Evolutionary conservation across 805 yeast genomes (phyloP).

Genomic region (Candida ficus): DNA sequence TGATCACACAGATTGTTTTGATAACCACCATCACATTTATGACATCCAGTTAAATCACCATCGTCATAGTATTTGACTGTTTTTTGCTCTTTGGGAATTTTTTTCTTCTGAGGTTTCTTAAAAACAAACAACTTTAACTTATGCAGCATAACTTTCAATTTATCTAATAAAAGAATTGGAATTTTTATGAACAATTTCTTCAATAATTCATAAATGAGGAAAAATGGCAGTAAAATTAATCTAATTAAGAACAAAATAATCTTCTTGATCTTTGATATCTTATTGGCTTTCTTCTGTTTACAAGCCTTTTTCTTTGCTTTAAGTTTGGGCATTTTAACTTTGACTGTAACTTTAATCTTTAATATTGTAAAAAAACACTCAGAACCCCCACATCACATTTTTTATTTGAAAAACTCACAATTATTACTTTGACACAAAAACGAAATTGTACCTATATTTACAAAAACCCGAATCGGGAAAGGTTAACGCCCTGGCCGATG

Average conservation of each 20-base stretch:
- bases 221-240: slow-evolving; percentile 1
- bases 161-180: slow-evolving; percentile 1
- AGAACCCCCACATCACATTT: too few relatives aligned
- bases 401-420: too few relatives aligned
- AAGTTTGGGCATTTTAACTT: too few relatives aligned
- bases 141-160: neutral
- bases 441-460: too few relatives aligned
- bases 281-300: neutral
- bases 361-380: too few relatives aligned
- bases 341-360: too few relatives aligned
- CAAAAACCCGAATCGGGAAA: too few relatives aligned
- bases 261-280: slow-evolving; percentile 1
- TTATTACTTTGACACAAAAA: too few relatives aligned
- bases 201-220: neutral
- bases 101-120: neutral
- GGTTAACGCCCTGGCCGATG: too few relatives aligned
- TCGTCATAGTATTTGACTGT: slow-evolving; percentile 1
- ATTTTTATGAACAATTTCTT: slow-evolving; percentile 1
- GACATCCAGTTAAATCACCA: slow-evolving; percentile 1
- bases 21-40: neutral
- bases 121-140: slow-evolving; percentile 4
- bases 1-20: neutral
- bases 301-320: neutral
- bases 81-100: neutral
- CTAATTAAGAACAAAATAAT: neutral